Base-by-base conservation (phyloP, 2,329 filamentous ascomycete genomes). In the Neofusicoccum sp. region DNA sequence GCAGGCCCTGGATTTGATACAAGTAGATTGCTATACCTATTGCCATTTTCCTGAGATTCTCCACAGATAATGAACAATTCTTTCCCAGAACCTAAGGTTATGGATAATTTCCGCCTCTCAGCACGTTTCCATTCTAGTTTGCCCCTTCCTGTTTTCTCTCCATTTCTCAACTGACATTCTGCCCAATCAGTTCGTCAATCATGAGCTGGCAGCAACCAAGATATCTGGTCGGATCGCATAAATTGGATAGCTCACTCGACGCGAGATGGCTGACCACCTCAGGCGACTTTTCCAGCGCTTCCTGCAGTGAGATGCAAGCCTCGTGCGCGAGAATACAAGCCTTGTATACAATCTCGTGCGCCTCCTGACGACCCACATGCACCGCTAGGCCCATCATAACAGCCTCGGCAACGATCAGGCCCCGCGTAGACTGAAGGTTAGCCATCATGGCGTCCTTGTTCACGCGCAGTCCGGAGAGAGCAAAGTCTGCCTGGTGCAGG, bases 361-460 rank as follows among this genome's bases (percentile, higher is more conserved):
- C 82, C 16, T 77, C 73, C 62, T 82, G 80, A 12, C 83, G 73
- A 7, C 83, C 82, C 41, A 82, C 71, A 69, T 79, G 72, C 14
- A 77, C 75, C n/a, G 82, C 83, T 53, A 85, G 73, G 1, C 76
- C 79, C 83, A 85, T 85, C 82, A 85, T 85, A n/a, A 85, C 80
- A 2, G 83, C 82, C 70, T 85, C 83, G 0, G 77, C 82, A 11
- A 84, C 82, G 64, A 85, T 85, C 20, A 85, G 68, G 0, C 82
- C 82, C 43, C 72, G 72, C 0, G 81, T 83, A 0, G 78, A 82
- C 47, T 77, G 73, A 1, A 85, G 71, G 63, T 85, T 86, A 0
- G 70, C 67, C 58, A 77, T 65, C 82, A 85, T 84, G 12, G 76
- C 70, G 53, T 77, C 74, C 0, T 71, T 71, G 62, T 84, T 77